A percentile compares a stretch with the other conserved stretches of the same genome.
These are phyloP conservation scores for Ogataea glucozyma DNA, from an alignment of 805 yeast species.

Conservation along the genomic window DNA sequence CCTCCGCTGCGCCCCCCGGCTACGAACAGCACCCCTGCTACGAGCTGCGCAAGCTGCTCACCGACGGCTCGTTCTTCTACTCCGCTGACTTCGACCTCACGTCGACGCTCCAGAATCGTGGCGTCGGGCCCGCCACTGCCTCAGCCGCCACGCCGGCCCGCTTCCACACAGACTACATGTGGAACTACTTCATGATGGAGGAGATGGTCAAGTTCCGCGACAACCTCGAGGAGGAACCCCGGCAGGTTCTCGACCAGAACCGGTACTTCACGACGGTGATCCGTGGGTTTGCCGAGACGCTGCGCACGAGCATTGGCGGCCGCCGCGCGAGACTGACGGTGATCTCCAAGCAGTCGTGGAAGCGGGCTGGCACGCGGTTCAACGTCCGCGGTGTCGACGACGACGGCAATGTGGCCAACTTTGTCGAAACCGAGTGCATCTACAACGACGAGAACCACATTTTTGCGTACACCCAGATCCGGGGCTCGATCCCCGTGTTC, in stretches of 20 bases:
- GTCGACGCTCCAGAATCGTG: conserved; percentile 77
- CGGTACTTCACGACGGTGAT: conserved; percentile 89
- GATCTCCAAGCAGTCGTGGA: conserved; percentile 94
- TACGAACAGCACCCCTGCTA: conserved; percentile 77
- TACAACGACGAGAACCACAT: conserved; percentile 49
- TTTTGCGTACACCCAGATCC: conserved; percentile 81
- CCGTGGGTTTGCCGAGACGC: conserved; percentile 91
- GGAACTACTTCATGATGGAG: conserved; percentile 91
- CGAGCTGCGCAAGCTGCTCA: conserved; percentile 72
- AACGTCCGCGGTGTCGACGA: conserved; percentile 96
- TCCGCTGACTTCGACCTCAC: conserved; percentile 93
- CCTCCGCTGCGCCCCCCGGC: conserved; percentile 13
- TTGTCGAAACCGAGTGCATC: conserved; percentile 89
- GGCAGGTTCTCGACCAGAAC: conserved; percentile 64
- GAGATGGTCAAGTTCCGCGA: conserved; percentile 75
- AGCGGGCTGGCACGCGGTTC: conserved; percentile 94
- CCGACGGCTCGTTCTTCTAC: conserved; percentile 89
- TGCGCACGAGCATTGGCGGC: conserved; percentile 41
- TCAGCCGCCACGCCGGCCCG: conserved; percentile 58
- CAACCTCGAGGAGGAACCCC: conserved; percentile 62
- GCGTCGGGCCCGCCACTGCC: conserved; percentile 46
- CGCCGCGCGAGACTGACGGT: conserved; percentile 61
- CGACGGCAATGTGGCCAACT: conserved; percentile 92
- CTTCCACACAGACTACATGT: conserved; percentile 87
- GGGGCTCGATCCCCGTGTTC: conserved; percentile 94